phyloP scores from a whole-genome alignment of 1,284 basidiomycete genomes.

The Ceratobasidium sp. region DNA sequence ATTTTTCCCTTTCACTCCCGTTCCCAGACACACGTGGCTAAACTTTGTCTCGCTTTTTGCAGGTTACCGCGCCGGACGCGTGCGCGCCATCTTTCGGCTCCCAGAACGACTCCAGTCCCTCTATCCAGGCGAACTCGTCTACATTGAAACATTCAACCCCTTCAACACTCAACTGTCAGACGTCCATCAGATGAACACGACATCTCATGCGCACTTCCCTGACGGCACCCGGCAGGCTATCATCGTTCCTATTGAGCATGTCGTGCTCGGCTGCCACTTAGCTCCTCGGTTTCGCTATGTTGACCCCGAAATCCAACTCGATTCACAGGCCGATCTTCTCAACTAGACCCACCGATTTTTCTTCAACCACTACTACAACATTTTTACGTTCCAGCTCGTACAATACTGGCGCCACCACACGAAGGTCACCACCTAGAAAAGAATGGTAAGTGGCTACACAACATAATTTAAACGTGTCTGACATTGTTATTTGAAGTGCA shows the following conservation, averaged over 20 bases:
- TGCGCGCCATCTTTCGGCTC: neutral
- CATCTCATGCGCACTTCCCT: neutral
- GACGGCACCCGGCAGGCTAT: neutral
- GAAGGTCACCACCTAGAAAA: neutral
- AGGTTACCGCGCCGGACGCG: neutral
- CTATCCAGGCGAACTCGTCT: neutral
- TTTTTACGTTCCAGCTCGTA: neutral
- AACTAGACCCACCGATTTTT: neutral
- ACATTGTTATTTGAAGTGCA: no score
- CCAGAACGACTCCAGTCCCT: neutral
- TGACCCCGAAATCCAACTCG: neutral
- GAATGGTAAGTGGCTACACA: no score
- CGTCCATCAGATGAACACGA: neutral
- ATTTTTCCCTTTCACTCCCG: neutral
- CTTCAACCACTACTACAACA: constrained; percentile 6
- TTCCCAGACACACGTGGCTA: neutral
- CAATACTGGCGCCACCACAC: neutral
- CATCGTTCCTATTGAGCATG: neutral
- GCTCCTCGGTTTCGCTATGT: neutral
- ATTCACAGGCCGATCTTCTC: neutral
- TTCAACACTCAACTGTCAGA: neutral
- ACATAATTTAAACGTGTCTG: no score
- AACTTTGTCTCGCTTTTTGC: neutral
- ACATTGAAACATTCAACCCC: neutral
- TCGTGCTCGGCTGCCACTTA: neutral